Percentiles rank a stretch among this genome's conserved stretches.
phyloP scores from a whole-genome alignment of 2,329 filamentous ascomycete species.

The Talaromyces verruculosus region DNA sequence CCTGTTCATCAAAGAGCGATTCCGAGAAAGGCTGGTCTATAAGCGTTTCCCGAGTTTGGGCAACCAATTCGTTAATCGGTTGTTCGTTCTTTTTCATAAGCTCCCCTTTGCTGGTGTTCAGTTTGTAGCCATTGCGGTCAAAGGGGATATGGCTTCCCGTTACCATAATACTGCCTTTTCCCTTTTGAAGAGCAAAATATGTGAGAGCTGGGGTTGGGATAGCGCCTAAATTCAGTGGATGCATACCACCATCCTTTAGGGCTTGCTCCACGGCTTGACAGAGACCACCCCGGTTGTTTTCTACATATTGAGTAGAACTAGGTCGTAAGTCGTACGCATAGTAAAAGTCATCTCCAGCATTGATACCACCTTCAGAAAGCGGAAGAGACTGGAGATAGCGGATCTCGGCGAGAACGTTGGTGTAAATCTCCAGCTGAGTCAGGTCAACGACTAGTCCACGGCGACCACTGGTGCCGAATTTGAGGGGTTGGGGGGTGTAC shows the following conservation, averaged over 20 bases:
- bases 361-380: constrained; percentile 31
- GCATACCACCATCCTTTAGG: constrained; percentile 32
- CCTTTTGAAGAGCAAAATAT: constrained; percentile 30
- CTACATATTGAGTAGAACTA: constrained; percentile 33
- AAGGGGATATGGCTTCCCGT: constrained; percentile 39
- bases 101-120: constrained; percentile 37
- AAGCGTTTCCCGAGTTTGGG: constrained; percentile 28
- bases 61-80: constrained; percentile 34
- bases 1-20: constrained; percentile 32
- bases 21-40: constrained; percentile 29
- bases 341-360: constrained; percentile 35
- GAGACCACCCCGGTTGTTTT: constrained; percentile 33
- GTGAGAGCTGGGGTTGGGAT: constrained; percentile 37
- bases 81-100: constrained; percentile 36
- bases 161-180: constrained; percentile 38
- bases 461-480: constrained; percentile 39
- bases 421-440: constrained; percentile 38
- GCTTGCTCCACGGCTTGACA: constrained; percentile 34
- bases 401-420: constrained; percentile 35
- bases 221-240: constrained; percentile 33
- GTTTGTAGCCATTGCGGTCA: constrained; percentile 38
- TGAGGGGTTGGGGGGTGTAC: constrained; percentile 32
- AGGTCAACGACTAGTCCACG: constrained; percentile 34
- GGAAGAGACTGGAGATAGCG: constrained; percentile 33
- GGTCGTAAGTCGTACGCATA: constrained; percentile 36